phyloP scores from a whole-genome alignment of 2,329 filamentous ascomycete genomes.

The Pseudogymnoascus sp. region DNA sequence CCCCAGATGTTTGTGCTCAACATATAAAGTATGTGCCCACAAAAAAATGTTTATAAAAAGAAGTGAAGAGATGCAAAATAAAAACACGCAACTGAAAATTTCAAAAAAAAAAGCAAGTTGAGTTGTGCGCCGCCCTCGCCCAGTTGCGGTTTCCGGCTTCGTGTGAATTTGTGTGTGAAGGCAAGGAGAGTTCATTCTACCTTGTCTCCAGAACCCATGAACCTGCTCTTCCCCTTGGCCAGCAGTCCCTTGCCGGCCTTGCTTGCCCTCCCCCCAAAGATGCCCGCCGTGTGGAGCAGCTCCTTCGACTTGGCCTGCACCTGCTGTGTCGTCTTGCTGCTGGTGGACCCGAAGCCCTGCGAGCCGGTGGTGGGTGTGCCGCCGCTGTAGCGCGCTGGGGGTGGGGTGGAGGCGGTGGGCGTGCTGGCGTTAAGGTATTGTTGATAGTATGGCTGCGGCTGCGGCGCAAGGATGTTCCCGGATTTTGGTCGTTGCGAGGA shows the following conservation, averaged over 20 bases:
- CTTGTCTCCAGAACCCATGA: constrained; percentile 64
- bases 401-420: constrained; percentile 20
- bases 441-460: constrained; percentile 45
- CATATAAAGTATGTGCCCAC: constrained; percentile 1
- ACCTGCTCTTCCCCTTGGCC: constrained; percentile 81
- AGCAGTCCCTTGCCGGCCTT: constrained; percentile 86
- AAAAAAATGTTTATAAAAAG: neutral
- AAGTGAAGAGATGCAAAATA: neutral
- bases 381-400: constrained; percentile 15
- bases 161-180: neutral
- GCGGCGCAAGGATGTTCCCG: constrained; percentile 12
- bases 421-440: constrained; percentile 46
- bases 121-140: neutral
- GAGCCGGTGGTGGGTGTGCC: constrained; percentile 11
- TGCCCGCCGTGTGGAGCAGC: constrained; percentile 72
- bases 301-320: constrained; percentile 71
- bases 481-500: constrained; percentile 17
- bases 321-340: constrained; percentile 26
- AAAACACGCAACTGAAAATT: neutral
- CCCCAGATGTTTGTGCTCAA: neutral
- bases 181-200: constrained; percentile 58
- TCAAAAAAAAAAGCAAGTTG: neutral
- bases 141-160: neutral
- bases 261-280: constrained; percentile 57
- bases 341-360: neutral